Evolutionary conservation across 202 grass and related monocot genomes (phyloP).

Genomic region (Carex arenaria): DNA sequence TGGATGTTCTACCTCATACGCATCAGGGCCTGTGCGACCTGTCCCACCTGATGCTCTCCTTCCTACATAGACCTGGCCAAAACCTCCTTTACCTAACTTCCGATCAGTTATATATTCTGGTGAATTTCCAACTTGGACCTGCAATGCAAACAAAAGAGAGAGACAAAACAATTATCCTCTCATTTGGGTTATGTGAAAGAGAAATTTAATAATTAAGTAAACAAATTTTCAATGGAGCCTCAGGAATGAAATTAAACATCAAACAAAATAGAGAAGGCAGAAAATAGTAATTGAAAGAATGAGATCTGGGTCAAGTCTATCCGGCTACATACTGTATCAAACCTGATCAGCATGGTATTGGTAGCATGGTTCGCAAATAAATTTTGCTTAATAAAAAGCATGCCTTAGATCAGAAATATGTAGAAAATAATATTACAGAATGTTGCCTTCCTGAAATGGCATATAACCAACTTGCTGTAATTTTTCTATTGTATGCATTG

Average conservation of each 20-base stretch:
- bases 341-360: background rate
- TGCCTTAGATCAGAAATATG: background rate
- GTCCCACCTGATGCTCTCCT: conserved; percentile 74
- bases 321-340: background rate
- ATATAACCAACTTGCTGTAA: background rate
- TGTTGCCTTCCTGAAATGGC: background rate
- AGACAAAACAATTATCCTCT: background rate
- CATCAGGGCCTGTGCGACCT: conserved; percentile 60
- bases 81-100: conserved; percentile 96
- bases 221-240: background rate
- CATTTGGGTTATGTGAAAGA: background rate
- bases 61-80: conserved; percentile 98
- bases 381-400: background rate
- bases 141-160: conserved; percentile 22
- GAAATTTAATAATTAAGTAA: background rate
- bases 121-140: conserved; percentile 96
- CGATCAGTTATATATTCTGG: conserved; percentile 80
- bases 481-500: background rate
- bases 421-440: background rate
- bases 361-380: background rate
- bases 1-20: conserved; percentile 61
- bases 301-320: background rate
- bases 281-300: background rate
- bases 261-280: background rate
- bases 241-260: background rate